Evolutionary conservation across 345 rosid genomes (phyloP).

Genomic region (Populus ilicifolia): DNA sequence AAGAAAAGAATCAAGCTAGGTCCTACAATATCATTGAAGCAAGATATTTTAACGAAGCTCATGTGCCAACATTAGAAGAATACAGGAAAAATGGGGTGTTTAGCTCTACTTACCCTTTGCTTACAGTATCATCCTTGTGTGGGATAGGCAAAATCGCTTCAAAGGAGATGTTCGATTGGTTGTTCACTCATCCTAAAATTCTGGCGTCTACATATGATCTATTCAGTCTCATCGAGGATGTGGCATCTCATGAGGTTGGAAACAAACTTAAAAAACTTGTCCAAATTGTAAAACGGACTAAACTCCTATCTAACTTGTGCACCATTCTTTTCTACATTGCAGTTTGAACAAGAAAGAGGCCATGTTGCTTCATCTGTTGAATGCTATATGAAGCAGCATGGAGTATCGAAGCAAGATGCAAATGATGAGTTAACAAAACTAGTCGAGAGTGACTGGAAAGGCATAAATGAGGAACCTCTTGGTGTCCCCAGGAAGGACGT

Average conservation of each 20-base stretch:
- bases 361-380: constrained; percentile 1
- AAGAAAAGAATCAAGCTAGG: constrained; percentile 10
- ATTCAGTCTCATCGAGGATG: constrained; percentile 9
- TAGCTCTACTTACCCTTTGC: not conserved
- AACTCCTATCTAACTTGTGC: not conserved
- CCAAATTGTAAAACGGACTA: not conserved
- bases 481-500: constrained; percentile 4
- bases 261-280: too few relatives aligned
- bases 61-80: constrained; percentile 14
- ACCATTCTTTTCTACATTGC: not conserved
- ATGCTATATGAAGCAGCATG: constrained; percentile 8
- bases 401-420: constrained; percentile 7
- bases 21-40: not conserved
- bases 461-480: constrained; percentile 19
- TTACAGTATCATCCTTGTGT: not conserved
- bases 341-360: constrained; percentile 15
- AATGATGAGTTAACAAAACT: not conserved
- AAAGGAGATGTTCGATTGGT: constrained; percentile 12
- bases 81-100: not conserved
- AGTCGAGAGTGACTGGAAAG: constrained; percentile 23
- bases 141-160: constrained; percentile 2
- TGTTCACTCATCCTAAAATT: constrained; percentile 2
- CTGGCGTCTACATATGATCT: not conserved
- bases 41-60: constrained; percentile 2
- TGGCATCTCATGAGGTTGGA: not conserved